Percentiles rank a stretch among this genome's conserved stretches.
Conservation (phyloP, 371 early-diverging fungal genomes). For the Lichtheimia ramosa region DNA sequence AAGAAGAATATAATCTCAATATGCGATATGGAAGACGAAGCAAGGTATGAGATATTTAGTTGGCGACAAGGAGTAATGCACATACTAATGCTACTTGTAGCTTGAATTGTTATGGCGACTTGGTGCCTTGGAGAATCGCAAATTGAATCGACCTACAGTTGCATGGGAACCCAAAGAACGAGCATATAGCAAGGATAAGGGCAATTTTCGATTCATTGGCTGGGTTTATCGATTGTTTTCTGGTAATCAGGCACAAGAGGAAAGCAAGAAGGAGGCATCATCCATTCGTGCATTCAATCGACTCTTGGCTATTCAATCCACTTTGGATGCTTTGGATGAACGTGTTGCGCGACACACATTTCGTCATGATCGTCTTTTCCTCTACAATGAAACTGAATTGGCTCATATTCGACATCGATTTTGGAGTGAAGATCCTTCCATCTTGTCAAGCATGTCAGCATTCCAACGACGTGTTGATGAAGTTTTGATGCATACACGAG, state of each 20-base stretch:
- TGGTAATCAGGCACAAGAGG: constrained; percentile 67
- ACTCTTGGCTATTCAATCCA: constrained; percentile 63
- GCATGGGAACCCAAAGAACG: constrained; percentile 64
- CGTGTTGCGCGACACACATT: constrained; percentile 59
- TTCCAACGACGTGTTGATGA: constrained; percentile 42
- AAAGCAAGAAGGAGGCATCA: constrained; percentile 63
- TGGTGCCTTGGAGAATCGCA: constrained; percentile 59
- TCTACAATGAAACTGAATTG: constrained; percentile 58
- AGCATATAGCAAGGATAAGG: constrained; percentile 54
- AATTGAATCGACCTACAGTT: constrained; percentile 59
- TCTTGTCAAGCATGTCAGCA: constrained; percentile 25
- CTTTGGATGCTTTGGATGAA: constrained; percentile 66
- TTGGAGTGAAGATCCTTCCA: constrained; percentile 57
- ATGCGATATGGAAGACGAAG: constrained; percentile 76
- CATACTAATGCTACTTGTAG: constrained; percentile 16
- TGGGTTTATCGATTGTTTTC: constrained; percentile 72
- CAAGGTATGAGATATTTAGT: constrained; percentile 47
- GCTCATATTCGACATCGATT: constrained; percentile 53
- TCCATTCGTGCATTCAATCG: constrained; percentile 68
- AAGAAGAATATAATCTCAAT: constrained; percentile 60
- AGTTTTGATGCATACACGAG: too few species aligned
- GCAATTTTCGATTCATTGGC: constrained; percentile 63
- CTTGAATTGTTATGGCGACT: constrained; percentile 67
- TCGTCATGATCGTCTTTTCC: constrained; percentile 51
- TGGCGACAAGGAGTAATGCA: too few species aligned